Evolutionary conservation across 2,329 filamentous ascomycete species (phyloP).

Genomic region (Knufia fluminis): DNA sequence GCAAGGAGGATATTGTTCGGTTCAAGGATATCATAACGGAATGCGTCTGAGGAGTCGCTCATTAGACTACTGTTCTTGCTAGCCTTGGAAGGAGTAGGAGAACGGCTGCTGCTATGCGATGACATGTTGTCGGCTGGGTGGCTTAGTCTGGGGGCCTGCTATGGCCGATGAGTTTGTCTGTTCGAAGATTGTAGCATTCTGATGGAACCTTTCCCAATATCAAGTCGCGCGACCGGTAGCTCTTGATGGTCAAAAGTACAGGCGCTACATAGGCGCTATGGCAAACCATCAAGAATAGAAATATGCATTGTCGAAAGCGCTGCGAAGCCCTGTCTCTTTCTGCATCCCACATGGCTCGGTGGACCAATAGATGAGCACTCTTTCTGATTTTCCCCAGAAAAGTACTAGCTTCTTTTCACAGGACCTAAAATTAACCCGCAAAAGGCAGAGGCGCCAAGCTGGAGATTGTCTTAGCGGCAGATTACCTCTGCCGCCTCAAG

Average conservation of each 20-base stretch:
- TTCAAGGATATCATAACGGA: constrained; percentile 16
- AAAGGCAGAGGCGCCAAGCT: neutral
- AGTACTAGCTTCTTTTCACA: neutral
- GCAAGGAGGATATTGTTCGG: constrained; percentile 18
- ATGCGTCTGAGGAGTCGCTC: neutral
- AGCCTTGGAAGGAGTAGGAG: neutral
- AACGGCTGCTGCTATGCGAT: constrained; percentile 1
- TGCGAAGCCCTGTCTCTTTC: neutral
- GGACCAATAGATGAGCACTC: neutral
- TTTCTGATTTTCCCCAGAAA: neutral
- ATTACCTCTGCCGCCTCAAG: neutral
- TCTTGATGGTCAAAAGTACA: neutral
- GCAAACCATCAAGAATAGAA: neutral
- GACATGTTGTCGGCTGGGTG: neutral
- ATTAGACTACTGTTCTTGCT: neutral
- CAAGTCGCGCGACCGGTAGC: neutral
- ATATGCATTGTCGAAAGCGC: neutral
- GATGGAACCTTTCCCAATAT: neutral
- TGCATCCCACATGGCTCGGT: neutral
- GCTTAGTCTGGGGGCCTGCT: neutral
- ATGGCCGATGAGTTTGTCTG: neutral
- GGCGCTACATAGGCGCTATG: neutral
- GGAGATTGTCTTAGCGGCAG: neutral
- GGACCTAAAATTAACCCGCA: neutral
- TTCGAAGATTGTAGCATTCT: neutral